Base-by-base conservation (phyloP, 2,329 filamentous ascomycete genomes). In the Aureobasidium pullulans region DNA sequence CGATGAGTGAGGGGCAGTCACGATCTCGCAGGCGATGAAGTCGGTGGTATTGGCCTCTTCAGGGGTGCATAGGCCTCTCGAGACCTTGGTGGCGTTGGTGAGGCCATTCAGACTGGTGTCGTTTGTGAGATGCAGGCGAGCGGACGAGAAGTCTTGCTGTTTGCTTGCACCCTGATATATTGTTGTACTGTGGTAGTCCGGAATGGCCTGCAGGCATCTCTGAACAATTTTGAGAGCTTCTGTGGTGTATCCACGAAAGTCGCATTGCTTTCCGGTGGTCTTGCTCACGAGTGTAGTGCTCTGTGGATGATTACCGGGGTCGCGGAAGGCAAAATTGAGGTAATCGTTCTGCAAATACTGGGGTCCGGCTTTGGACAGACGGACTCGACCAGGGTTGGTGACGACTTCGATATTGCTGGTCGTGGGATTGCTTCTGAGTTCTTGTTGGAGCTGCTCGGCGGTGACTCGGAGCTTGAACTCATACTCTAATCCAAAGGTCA, bases 71-170 rank as follows among this genome's bases (percentile, higher is more conserved):
- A 56, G 39, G 10, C 40, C 52, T 10, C 31, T 44, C 11, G 29
- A 29, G 13, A 56, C 29, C 31, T 56, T 56, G 40, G 40, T 31
- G 34, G 52, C 9, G 29, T 32, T 40, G 15, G 16, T 43, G 23
- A 56, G 40, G 31, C 52, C 52, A 16, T 56, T 56, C 13, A 56
- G 40, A 29, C 52, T 56, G 40, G 40, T 31, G 31, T 56, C 52
- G 13, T 44, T 29, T 13, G 40, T 56, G 11, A 56, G 31, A 16
- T 56, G 29, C 10, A 56, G 31, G 28, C 40, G 52, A 10, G 52
- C 52, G 15, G 52, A 44, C 10, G 39, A 44, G 19, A 56, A 56
- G 31, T 56, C 52, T 13, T 16, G 5, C 13, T 56, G 52, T 15
- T 56, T 56, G 3, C 40, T 29, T 36, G 15, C 10, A 37, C 52